Conservation (phyloP, 345 rosid genomes). For the Garcia nutans region DNA sequence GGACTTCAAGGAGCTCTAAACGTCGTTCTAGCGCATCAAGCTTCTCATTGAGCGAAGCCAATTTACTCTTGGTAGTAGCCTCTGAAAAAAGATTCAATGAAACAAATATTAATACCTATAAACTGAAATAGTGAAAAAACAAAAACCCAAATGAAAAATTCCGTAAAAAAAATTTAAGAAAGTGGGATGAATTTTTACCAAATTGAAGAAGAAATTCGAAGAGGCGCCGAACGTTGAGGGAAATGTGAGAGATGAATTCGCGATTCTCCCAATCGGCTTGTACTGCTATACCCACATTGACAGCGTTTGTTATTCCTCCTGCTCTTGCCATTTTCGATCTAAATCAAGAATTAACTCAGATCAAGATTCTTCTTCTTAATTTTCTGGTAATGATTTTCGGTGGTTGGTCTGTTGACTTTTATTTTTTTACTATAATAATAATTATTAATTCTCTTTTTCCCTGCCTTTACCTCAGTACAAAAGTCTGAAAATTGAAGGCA, state of each 20-base stretch:
- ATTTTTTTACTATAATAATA: not conserved
- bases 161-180: not conserved
- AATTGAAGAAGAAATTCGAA: slow-evolving; percentile 95
- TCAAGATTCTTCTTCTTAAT: no score
- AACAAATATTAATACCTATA: not conserved
- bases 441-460: no score
- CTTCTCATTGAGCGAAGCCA: slow-evolving; percentile 82
- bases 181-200: slow-evolving; percentile 37
- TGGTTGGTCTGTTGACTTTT: not conserved
- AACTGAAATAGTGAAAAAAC: not conserved
- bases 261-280: slow-evolving; percentile 99
- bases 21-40: slow-evolving; percentile 86
- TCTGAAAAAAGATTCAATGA: slow-evolving; percentile 35
- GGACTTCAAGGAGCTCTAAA: slow-evolving; percentile 81
- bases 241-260: slow-evolving; percentile 92
- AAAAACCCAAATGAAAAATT: not conserved
- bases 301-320: slow-evolving; percentile 97
- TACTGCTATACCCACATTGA: slow-evolving; percentile 98
- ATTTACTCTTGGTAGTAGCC: slow-evolving; percentile 85
- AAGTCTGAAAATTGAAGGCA: slow-evolving; percentile 13
- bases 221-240: slow-evolving; percentile 98
- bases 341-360: not conserved
- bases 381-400: no score
- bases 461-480: not conserved
- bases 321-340: slow-evolving; percentile 72